These are phyloP conservation scores for Kuraishia molischiana DNA, from an alignment of 805 yeast species.

Conservation along the genomic window DNA sequence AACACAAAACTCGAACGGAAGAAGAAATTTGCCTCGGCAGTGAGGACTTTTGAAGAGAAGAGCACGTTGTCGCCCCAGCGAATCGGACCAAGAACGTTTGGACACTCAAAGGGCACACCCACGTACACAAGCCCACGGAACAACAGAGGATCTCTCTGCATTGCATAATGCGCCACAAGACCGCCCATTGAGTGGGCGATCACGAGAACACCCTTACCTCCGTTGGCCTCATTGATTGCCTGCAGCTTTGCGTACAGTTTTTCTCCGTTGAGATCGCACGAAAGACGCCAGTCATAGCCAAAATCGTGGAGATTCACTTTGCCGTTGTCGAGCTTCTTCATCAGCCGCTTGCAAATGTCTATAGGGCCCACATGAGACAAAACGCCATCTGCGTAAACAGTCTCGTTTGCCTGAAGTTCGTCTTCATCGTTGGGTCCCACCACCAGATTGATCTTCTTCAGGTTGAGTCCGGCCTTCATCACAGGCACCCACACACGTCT, in stretches of 20 bases:
- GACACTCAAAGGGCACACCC: constrained; percentile 78
- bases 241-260: constrained; percentile 40
- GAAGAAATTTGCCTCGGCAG: constrained; percentile 76
- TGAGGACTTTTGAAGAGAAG: constrained; percentile 61
- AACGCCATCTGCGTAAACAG: constrained; percentile 65
- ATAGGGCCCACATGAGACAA: constrained; percentile 81
- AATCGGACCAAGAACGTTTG: constrained; percentile 80
- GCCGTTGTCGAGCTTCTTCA: constrained; percentile 48
- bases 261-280: constrained; percentile 44
- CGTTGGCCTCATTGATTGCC: constrained; percentile 30
- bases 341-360: constrained; percentile 59
- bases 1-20: constrained; percentile 81
- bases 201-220: constrained; percentile 53
- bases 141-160: constrained; percentile 57
- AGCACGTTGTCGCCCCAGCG: constrained; percentile 75
- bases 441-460: constrained; percentile 56
- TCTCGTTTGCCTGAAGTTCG: constrained; percentile 43
- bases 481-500: constrained; percentile 79
- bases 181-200: constrained; percentile 97
- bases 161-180: constrained; percentile 66
- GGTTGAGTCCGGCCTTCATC: constrained; percentile 70
- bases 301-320: constrained; percentile 57
- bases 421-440: constrained; percentile 69
- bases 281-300: constrained; percentile 93
- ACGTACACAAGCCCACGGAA: constrained; percentile 72